A percentile compares a stretch with the other conserved stretches of the same genome.
Evolutionary conservation across 2,329 filamentous ascomycete species (phyloP).

Genomic region (Paecilomyces dactylethromorphus): DNA sequence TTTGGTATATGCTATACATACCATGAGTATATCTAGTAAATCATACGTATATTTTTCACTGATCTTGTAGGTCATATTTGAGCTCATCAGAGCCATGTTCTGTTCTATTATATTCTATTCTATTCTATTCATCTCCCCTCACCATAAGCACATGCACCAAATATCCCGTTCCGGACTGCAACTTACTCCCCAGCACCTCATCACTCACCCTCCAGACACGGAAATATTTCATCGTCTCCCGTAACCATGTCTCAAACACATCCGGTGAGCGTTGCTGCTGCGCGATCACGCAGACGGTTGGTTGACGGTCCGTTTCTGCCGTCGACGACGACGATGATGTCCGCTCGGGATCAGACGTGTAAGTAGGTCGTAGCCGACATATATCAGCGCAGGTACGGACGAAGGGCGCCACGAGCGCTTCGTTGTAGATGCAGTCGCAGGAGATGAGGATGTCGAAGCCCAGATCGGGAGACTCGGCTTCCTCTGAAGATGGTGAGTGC

Average conservation of each 20-base stretch:
- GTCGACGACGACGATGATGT: conserved; percentile 1
- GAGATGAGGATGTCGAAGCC: conserved; percentile 71
- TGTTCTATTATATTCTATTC: background rate
- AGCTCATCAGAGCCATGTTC: too few relatives aligned
- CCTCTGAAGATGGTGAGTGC: background rate
- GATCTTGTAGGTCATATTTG: too few relatives aligned
- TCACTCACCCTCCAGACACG: conserved; percentile 70
- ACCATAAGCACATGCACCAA: conserved; percentile 73
- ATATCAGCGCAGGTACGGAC: conserved; percentile 74
- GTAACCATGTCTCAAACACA: conserved; percentile 78
- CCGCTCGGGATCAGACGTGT: conserved; percentile 1
- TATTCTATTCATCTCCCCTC: conserved; percentile 16
- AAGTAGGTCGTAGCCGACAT: conserved; percentile 52
- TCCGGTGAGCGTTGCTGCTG: conserved; percentile 83
- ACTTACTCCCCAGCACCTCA: conserved; percentile 48
- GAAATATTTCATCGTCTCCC: conserved; percentile 60
- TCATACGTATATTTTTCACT: too few relatives aligned
- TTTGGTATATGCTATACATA: too few relatives aligned
- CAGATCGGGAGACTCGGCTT: conserved; percentile 6
- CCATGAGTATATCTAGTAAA: too few relatives aligned
- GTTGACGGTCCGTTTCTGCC: conserved; percentile 17
- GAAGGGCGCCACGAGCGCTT: conserved; percentile 72
- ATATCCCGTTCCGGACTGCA: conserved; percentile 66
- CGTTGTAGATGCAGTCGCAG: conserved; percentile 95
- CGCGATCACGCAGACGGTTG: conserved; percentile 72